Evolutionary conservation across 169 alveolate species (phyloP), one percentile per base, ranked within the genome.

Genomic region (Ichthyophthirius multifiliis): DNA sequence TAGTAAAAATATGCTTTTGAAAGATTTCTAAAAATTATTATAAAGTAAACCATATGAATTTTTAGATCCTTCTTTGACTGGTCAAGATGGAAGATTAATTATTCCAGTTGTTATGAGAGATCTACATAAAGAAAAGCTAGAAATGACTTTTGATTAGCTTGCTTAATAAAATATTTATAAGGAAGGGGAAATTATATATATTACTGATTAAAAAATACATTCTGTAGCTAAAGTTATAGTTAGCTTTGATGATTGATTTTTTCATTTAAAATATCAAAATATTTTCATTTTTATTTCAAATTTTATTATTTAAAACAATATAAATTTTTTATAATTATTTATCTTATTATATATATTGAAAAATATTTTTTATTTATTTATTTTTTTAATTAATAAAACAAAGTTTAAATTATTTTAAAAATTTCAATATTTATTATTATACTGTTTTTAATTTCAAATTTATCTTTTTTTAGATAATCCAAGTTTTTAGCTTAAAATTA

Each of bases 121-220:
- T 6, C 5, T 0, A 16, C 39, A 23, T 73, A 41, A 31, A 35
- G 65, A 37, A 73, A 73, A 43, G 37, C 12, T 37, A 23, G 35
- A 27, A 10, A 73, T 41, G 79, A 41, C 43, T 41, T 73, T 73
- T 43, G 47, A 32, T n/a, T 73, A 73, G n/a, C 64, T 73, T 41
- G 47, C 23, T 4, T 18, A 16, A 16, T 35, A 73, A 41, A 65
- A 65, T 4, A 27, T 35, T 32, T 37, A 32, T n/a, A 35, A 73
- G 23, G 65, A 32, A 41, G 79, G 64, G 5, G 62, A 35, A 18
- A 43, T 32, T 10, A 23, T 73, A 12, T 32, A 73, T 18, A 32
- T 73, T 4, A 37, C 64, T 9, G 62, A 73, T 27, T 39, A 65
- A n/a, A 65, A 65, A 46, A n/a, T 35, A 6, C 34, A 30, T 34